Evolutionary conservation across 164 flowering plant species (phyloP), one percentile per base, ranked within the genome.

Genomic region (Tetrastigma voinierianum): DNA sequence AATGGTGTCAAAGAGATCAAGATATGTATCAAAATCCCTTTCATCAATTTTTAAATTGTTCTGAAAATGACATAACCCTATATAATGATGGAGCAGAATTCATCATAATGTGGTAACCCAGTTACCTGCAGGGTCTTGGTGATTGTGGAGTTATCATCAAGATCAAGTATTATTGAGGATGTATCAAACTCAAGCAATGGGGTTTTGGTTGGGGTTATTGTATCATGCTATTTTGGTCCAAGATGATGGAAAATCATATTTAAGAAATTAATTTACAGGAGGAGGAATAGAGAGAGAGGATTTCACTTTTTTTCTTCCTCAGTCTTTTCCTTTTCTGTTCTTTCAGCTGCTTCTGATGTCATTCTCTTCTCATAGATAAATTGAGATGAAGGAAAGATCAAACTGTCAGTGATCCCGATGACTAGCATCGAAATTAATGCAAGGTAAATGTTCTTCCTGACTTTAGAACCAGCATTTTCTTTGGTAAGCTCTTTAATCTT

Each of bases 371-470:
- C 96, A 32, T 89, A 86, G 72, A 72, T 23, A 70, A 84, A 66
- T 72, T 90, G 97, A 48, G 82, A 63, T 2, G 83, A 63, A n/a
- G 81, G 61, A 63, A 87, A 74, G 59, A 82, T 66, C 61, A 81
- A 67, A 13, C 85, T 75, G 59, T 87, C 86, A n/a, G 70, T 80
- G 49, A 90, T 77, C 25, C 71, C 83, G 49, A 80, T 45, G 48
- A 57, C 70, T 46, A 85, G 60, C 67, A 94, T 57, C 9, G 81
- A 88, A 24, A 83, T 81, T 40, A 94, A 64, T 21, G 76, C 88
- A 19, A 91, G 86, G 86, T 91, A 94, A 75, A 90, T 75, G 61
- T 81, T 89, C 71, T 82, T 70, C 97, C 82, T 21, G 70, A 66
- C 60, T 77, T 81, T n/a, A n/a, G n/a, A 84, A 43, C 85, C 88